Evolutionary conservation across 2,329 filamentous ascomycete species (phyloP), one percentile per base, ranked within the genome.

Genomic region (Colletotrichum graminicola): DNA sequence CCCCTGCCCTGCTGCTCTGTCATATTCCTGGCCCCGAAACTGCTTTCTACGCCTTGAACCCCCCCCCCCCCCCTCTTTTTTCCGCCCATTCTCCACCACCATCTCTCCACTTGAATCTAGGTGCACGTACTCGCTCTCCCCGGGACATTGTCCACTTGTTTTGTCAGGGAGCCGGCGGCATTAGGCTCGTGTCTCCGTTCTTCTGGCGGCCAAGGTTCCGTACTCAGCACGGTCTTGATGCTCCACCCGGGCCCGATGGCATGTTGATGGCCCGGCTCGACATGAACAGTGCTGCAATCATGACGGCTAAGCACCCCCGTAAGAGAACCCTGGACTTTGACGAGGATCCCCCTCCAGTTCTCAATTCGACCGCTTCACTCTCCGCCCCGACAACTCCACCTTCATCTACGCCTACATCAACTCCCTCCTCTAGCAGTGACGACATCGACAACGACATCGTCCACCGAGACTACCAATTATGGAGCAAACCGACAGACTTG

Each of bases 301-400:
- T 57, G 67, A 34, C 41, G 34, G 18, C 12, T 18, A 56, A 57
- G 57, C 51, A 51, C 36, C 43, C 34, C n/a, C 54, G 57, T 34
- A 71, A 71, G 52, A 67, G 68, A 49, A 49, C 34, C 18, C 52
- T 34, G 29, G 57, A 67, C 49, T 36, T 41, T 26, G 61, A 54
- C 8, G 52, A 34, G 56, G 67, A 67, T 45, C 56, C 64, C 49
- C 56, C 18, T 55, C 43, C 41, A 10, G 47, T 26, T 41, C 52
- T 51, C 56, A 39, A n/a, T 55, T 51, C 64, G 16, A 23, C 64
- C 23, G 41, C 54, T 47, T 45, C 62, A n/a, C 23, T 43, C 5
- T 64, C 51, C 21, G 29, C 41, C 26, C 66, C 26, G 51, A 55
- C 65, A 52, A 47, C 49, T 12, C 62, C 57, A 51, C 66, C 59